A percentile compares a stretch with the other conserved stretches of the same genome.
phyloP scores from a whole-genome alignment of 176 grass and related monocot genomes.

The Thinopyrum elongatum region DNA sequence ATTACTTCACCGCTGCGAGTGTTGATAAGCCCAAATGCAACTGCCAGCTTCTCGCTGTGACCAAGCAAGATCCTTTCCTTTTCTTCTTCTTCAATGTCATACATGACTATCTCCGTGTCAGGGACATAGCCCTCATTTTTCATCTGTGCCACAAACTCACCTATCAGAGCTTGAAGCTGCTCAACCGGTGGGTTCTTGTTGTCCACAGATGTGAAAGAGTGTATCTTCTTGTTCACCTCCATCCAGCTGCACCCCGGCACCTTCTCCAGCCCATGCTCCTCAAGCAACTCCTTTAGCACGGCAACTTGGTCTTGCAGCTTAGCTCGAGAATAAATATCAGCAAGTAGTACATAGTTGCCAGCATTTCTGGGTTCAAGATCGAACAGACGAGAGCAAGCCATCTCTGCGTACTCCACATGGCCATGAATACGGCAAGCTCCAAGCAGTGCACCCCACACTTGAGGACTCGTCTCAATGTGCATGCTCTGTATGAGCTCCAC shows the following conservation, averaged over 20 bases:
- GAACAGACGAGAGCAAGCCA: conserved; percentile 76
- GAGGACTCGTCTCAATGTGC: conserved; percentile 52
- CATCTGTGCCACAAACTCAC: conserved; percentile 59
- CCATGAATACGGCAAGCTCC: conserved; percentile 82
- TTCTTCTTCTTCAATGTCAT: conserved; percentile 73
- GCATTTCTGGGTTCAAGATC: conserved; percentile 86
- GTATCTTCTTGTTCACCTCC: conserved; percentile 75
- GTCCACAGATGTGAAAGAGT: conserved; percentile 68
- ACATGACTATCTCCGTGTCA: conserved; percentile 58
- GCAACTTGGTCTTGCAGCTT: conserved; percentile 57
- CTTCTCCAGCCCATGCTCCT: conserved; percentile 66
- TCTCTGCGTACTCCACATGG: conserved; percentile 70
- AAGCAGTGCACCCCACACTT: conserved; percentile 81
- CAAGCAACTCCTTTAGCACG: conserved; percentile 65
- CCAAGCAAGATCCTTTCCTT: conserved; percentile 87
- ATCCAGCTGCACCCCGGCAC: conserved; percentile 89
- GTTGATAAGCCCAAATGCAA: conserved; percentile 90
- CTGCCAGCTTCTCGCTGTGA: conserved; percentile 88
- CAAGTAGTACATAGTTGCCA: conserved; percentile 87
- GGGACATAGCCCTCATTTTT: conserved; percentile 71
- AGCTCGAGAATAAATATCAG: conserved; percentile 80
- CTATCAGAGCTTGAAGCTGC: conserved; percentile 59
- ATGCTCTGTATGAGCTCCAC: conserved; percentile 58
- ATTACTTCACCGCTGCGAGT: conserved; percentile 54
- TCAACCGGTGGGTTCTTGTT: conserved; percentile 60